phyloP scores from a whole-genome alignment of 2,329 filamentous ascomycete species.

The Diplodia scrobiculata region DNA sequence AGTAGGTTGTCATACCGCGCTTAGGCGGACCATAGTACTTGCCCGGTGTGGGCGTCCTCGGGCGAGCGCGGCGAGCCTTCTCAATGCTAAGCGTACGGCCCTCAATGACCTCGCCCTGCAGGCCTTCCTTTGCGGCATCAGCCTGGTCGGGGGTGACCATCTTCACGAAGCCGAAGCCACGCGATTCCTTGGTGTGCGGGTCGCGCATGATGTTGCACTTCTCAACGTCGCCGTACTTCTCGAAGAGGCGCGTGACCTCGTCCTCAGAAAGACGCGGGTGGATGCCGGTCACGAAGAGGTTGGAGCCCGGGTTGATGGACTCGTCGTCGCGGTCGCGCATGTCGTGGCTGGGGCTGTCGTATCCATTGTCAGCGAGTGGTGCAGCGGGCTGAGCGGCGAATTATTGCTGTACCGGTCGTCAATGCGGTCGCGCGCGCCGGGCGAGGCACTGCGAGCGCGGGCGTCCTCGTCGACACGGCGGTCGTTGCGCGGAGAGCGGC shows the following conservation, averaged over 20 bases:
- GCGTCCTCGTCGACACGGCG: slow-evolving; percentile 56
- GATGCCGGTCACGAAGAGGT: slow-evolving; percentile 98
- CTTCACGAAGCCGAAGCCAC: slow-evolving; percentile 98
- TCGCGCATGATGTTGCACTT: slow-evolving; percentile 99
- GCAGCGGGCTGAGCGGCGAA: slow-evolving; percentile 21
- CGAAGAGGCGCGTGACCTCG: slow-evolving; percentile 91
- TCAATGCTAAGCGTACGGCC: slow-evolving; percentile 96
- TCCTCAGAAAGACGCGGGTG: slow-evolving; percentile 87
- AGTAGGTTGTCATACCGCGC: slow-evolving; percentile 67
- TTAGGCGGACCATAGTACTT: slow-evolving; percentile 99
- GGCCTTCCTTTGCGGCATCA: slow-evolving; percentile 92
- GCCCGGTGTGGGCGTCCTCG: slow-evolving; percentile 93
- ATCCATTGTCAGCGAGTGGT: slow-evolving; percentile 27
- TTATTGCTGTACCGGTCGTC: slow-evolving; percentile 42
- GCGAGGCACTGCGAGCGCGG: slow-evolving; percentile 66
- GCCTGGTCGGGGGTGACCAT: slow-evolving; percentile 95
- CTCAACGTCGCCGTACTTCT: slow-evolving; percentile 98
- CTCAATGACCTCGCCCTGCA: slow-evolving; percentile 93
- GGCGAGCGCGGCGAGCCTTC: slow-evolving; percentile 93
- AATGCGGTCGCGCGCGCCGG: slow-evolving; percentile 56
- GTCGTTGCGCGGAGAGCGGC: slow-evolving; percentile 63
- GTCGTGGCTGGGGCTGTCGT: slow-evolving; percentile 53
- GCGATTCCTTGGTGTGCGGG: slow-evolving; percentile 96
- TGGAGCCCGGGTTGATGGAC: slow-evolving; percentile 89
- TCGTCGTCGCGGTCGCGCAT: slow-evolving; percentile 63